Evolutionary conservation across 2,329 filamentous ascomycete genomes (phyloP), one percentile per base, ranked within the genome.

Genomic region (Capronia epimyces): DNA sequence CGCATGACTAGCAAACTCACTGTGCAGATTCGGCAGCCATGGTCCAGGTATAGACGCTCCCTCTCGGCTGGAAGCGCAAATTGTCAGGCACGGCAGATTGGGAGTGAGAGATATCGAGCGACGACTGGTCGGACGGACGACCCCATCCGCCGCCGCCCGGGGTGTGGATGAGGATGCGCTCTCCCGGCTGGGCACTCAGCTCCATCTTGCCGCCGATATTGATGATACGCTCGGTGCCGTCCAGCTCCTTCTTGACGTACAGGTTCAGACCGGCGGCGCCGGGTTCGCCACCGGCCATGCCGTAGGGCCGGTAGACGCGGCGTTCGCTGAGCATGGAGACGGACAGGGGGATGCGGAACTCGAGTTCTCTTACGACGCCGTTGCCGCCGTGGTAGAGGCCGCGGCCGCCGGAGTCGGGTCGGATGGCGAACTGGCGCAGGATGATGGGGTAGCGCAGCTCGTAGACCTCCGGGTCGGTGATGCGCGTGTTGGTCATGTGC

Each of bases 401-500:
- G 2, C 64, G 63, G 0, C 87, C 87, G 0, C 81, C 82, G 31
- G 79, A 83, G 0, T 78, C 81, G 1, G 69, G 58, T 1, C 86
- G 70, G 8, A 91, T 69, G 13, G 76, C 75, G 65, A 90, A 91
- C 58, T 86, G 78, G 5, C 82, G 74, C 31, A 93, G 69, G 1
- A 91, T 67, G 1, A 89, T 85, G 0, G 86, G 86, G 62, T 89
- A 89, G 9, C 86, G 73, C 16, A 83, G 74, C 69, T 91, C 87
- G 58, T 90, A 87, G 3, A 89, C 78, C 64, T 91, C 87, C 0
- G 83, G 76, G 64, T 91, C 87, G 0, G 87, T 89, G 64, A 90
- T 90, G n/a, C 86, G 78, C 2, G 86, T 91, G 66, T 91, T 93
- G 6, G 87, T 91, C 84, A 89, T 89, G 69, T 91, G 86, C 1